Conservation (phyloP, 768 basidiomycete genomes). For the Suillus bovinus region DNA sequence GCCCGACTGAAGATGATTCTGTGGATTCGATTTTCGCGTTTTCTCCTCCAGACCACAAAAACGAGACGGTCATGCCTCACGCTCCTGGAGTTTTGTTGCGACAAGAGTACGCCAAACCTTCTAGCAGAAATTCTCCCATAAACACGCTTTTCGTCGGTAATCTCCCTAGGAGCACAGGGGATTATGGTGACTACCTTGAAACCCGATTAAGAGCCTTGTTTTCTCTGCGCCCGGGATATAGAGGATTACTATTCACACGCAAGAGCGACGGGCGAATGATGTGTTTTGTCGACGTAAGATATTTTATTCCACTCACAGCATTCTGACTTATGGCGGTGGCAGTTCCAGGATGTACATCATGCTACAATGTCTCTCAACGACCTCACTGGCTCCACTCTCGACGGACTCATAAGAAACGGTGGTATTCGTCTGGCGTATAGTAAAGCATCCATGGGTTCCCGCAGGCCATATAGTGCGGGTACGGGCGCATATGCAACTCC, state of each 20-base stretch:
- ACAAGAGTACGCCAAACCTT: neutral
- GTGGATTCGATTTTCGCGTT: neutral
- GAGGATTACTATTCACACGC: slow-evolving; percentile 90
- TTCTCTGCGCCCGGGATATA: slow-evolving; percentile 75
- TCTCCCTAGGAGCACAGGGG: slow-evolving; percentile 76
- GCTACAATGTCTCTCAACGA: slow-evolving; percentile 89
- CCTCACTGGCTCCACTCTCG: slow-evolving; percentile 87
- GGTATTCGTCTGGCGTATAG: slow-evolving; percentile 96
- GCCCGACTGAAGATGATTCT: neutral
- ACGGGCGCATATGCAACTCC: slow-evolving; percentile 21
- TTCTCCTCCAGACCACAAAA: neutral
- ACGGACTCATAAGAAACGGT: slow-evolving; percentile 89
- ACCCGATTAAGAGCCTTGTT: slow-evolving; percentile 85
- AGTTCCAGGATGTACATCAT: slow-evolving; percentile 89
- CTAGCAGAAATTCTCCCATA: slow-evolving; percentile 92
- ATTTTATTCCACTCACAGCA: neutral
- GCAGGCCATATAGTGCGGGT: slow-evolving; percentile 66
- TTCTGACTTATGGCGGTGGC: slow-evolving; percentile 4
- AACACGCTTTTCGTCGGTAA: slow-evolving; percentile 98
- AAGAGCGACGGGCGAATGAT: slow-evolving; percentile 93
- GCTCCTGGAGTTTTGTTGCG: neutral
- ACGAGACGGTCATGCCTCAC: neutral
- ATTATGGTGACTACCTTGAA: slow-evolving; percentile 80
- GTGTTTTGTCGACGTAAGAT: slow-evolving; percentile 94
- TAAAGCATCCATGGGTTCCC: slow-evolving; percentile 95